Evolutionary conservation across 768 basidiomycete genomes (phyloP), one percentile per base, ranked within the genome.

Genomic region (Naganishia onofrii): DNA sequence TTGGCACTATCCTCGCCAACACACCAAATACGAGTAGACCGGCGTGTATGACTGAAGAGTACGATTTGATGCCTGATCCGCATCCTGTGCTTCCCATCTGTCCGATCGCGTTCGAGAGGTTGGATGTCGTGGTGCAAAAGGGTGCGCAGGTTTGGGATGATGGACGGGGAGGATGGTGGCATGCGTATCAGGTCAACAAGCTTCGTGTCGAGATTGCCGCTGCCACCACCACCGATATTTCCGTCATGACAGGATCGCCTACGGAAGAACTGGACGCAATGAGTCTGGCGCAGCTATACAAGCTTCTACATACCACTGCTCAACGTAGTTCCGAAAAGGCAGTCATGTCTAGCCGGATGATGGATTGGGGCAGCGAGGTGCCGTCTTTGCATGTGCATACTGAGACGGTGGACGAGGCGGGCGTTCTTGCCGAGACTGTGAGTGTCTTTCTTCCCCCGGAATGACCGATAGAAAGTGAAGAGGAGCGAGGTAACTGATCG

Each of bases 21-120:
- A 63, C 60, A 15, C 60, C 60, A 12, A 63, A 63, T 15, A 63
- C 34, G 26, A 44, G 38, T 29, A 34, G 42, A 34, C 60, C 60
- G 60, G 60, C 60, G 29, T 63, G 60, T 34, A 63, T 63, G 60
- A 63, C 60, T 1, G 60, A 63, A 44, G 60, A 63, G 34, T 63
- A 63, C 26, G 60, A 63, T 44, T 29, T 63, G 21, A 46, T 63
- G 60, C 60, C 60, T 34, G 60, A 63, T 44, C 60, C 60, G 1
- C 60, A 63, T 44, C 60, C 60, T 29, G 60, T 63, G 19, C 60
- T 42, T 38, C 60, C 60, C 12, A 63, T 63, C 60, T 63, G 60
- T 28, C 60, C 60, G 29, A 63, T 34, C 15, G 60, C n/a, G n/a
- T 63, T 63, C 21, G 60, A 63, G 34, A 3, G 60, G 42, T 34